phyloP scores from a whole-genome alignment of 2,329 filamentous ascomycete species.

The Fusarium mangiferae region DNA sequence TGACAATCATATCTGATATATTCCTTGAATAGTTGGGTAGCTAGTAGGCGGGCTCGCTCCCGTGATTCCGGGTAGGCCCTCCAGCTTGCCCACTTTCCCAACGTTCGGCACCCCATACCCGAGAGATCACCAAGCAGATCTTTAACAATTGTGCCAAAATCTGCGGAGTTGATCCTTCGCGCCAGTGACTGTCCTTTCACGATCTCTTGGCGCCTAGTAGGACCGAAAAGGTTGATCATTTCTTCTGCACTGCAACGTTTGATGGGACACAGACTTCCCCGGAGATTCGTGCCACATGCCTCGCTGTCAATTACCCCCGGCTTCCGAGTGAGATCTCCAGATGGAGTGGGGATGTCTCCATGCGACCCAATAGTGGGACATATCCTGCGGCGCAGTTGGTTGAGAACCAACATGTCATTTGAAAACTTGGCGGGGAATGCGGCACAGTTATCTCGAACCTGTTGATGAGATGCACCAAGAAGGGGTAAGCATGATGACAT shows the following conservation, averaged over 20 bases:
- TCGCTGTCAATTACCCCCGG: not conserved
- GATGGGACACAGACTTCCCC: not conserved
- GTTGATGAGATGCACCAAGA: not conserved
- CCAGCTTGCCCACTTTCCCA: no score
- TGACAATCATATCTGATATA: no score
- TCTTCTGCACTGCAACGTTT: not conserved
- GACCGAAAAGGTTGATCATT: not conserved
- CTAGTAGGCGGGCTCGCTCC: not conserved
- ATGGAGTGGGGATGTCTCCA: not conserved
- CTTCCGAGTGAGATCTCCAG: not conserved
- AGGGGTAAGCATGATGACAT: rapidly evolving
- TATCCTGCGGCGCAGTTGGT: not conserved
- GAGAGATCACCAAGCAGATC: not conserved
- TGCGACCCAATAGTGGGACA: not conserved
- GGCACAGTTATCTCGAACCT: not conserved
- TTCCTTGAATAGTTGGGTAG: no score
- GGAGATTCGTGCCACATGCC: not conserved
- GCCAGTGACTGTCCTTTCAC: no score
- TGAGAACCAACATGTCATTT: not conserved
- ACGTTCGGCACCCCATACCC: not conserved
- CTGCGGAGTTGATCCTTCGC: not conserved
- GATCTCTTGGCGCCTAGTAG: not conserved
- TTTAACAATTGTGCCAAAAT: not conserved
- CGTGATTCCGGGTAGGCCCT: not conserved
- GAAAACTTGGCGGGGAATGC: not conserved